These are phyloP conservation scores for Diaporthe nobilis DNA, from an alignment of 2,329 filamentous ascomycete genomes.

Conservation along the genomic window DNA sequence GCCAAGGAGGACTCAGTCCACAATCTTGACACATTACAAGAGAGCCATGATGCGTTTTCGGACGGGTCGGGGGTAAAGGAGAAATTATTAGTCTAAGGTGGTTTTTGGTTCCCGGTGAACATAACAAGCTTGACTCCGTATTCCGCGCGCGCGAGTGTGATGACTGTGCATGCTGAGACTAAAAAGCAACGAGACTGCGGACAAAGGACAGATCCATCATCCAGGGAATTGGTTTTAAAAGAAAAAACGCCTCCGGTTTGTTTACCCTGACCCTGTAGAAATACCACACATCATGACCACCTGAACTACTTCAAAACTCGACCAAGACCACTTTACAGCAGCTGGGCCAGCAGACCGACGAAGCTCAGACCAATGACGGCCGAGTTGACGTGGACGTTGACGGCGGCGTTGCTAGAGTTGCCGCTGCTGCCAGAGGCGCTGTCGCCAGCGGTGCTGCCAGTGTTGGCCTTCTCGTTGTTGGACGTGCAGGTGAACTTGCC, in stretches of 20 bases:
- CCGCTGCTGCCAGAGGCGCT: conserved; percentile 50
- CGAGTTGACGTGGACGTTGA: conserved; percentile 63
- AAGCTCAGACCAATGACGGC: conserved; percentile 63
- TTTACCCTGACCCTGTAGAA: conserved; percentile 43
- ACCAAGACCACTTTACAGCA: conserved; percentile 61
- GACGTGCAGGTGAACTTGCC: conserved; percentile 66
- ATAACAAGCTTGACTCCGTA: conserved; percentile 47
- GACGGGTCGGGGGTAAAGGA: conserved; percentile 46
- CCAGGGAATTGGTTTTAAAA: conserved; percentile 42
- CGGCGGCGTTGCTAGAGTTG: conserved; percentile 54
- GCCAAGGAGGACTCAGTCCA: conserved; percentile 11
- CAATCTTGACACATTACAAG: conserved; percentile 34
- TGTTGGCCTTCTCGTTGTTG: conserved; percentile 67
- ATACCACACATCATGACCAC: conserved; percentile 40
- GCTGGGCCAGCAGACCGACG: conserved; percentile 63
- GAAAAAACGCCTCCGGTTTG: conserved; percentile 44
- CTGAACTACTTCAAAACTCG: conserved; percentile 37
- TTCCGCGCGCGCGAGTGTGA: conserved; percentile 42
- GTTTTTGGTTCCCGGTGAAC: conserved; percentile 52
- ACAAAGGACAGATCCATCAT: conserved; percentile 42
- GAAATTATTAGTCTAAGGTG: conserved; percentile 61
- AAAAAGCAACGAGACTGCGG: conserved; percentile 40
- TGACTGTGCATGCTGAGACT: conserved; percentile 42
- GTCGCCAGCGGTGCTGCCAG: conserved; percentile 55
- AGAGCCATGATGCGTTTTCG: conserved; percentile 23